Evolutionary conservation across 208 protist species (phyloP).

Genomic region (Wallacemonas sp.): DNA sequence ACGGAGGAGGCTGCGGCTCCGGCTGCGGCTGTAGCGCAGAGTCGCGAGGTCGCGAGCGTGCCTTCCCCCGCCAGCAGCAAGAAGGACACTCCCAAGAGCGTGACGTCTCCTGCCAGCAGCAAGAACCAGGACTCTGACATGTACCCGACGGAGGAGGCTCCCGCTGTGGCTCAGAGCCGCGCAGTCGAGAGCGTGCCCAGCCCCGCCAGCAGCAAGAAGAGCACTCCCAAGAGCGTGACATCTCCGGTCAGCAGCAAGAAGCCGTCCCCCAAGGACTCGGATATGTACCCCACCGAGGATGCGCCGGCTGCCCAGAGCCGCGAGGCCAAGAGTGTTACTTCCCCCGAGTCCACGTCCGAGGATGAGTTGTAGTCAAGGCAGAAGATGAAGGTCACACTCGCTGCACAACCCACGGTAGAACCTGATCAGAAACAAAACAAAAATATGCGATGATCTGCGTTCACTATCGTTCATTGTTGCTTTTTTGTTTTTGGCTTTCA

Average conservation of each 20-base stretch:
- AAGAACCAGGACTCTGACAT: background rate
- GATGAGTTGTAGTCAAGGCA: conserved; percentile 13
- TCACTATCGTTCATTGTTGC: too few species aligned
- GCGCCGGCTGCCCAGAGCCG: background rate
- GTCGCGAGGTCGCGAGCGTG: background rate
- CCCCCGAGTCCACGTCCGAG: conserved; percentile 9
- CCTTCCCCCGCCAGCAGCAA: conserved; percentile 1
- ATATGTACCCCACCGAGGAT: conserved; percentile 19
- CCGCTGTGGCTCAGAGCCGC: background rate
- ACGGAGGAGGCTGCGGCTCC: conserved; percentile 2
- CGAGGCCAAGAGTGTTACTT: background rate
- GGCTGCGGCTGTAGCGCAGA: background rate
- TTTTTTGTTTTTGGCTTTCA: too few species aligned
- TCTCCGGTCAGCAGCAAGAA: conserved; percentile 12
- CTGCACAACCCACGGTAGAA: too few species aligned
- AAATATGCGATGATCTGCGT: too few species aligned
- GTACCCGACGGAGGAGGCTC: background rate
- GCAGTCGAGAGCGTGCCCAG: background rate
- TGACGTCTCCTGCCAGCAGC: too few species aligned
- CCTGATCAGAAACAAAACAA: background rate
- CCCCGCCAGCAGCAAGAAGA: conserved; percentile 4
- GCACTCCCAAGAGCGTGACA: background rate
- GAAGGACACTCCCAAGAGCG: too few species aligned
- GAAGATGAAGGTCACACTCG: too few species aligned
- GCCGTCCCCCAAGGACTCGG: background rate